Evolutionary conservation across 2,329 filamentous ascomycete genomes (phyloP).

Genomic region (Monosporascus sp.): DNA sequence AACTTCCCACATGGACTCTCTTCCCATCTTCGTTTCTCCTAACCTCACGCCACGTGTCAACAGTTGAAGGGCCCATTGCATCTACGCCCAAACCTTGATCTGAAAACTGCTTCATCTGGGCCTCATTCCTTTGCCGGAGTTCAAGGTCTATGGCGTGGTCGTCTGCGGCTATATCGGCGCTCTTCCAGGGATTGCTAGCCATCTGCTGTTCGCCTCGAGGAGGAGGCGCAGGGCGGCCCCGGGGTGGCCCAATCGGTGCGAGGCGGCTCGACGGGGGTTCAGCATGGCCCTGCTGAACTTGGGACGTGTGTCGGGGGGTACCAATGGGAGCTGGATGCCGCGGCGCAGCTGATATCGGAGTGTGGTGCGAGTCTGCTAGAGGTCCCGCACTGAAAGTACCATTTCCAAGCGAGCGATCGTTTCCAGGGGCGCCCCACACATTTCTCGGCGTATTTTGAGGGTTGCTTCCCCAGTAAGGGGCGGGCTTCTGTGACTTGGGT

Average conservation of each 20-base stretch:
- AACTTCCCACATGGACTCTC: conserved; percentile 22
- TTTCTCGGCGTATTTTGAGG: conserved; percentile 47
- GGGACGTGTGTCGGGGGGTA: conserved; percentile 24
- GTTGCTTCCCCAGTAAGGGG: conserved; percentile 43
- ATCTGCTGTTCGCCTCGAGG: conserved; percentile 4
- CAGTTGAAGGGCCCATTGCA: conserved; percentile 42
- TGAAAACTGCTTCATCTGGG: conserved; percentile 39
- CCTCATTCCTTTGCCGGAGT: conserved; percentile 31
- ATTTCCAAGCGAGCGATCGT: conserved; percentile 68
- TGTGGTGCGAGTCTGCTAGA: conserved; percentile 34
- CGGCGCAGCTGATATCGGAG: conserved; percentile 27
- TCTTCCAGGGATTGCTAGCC: conserved; percentile 17
- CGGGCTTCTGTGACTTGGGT: conserved; percentile 35
- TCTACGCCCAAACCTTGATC: conserved; percentile 40
- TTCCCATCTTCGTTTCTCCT: conserved; percentile 26
- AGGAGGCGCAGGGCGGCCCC: conserved; percentile 6
- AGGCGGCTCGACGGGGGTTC: conserved; percentile 16
- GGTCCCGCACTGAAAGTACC: conserved; percentile 64
- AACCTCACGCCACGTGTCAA: conserved; percentile 45
- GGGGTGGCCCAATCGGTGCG: conserved; percentile 26
- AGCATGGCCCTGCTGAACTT: conserved; percentile 11
- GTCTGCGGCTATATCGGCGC: conserved; percentile 20
- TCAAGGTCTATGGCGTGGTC: conserved; percentile 40
- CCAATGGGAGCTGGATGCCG: conserved; percentile 41
- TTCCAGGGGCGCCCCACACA: conserved; percentile 71